Conservation (phyloP, 1,139 yeast species). For the Spathaspora sp. region DNA sequence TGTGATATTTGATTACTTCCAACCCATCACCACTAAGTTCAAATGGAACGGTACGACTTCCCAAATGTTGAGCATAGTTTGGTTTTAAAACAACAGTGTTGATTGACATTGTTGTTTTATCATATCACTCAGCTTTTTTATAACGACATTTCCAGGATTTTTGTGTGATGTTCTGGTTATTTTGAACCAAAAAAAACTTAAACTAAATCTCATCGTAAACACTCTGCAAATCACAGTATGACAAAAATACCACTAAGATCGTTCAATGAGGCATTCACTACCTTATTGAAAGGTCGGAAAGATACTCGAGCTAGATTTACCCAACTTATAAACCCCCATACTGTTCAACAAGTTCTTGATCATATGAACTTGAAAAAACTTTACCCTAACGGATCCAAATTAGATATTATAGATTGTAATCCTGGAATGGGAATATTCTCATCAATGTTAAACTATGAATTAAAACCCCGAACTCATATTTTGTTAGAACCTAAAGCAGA, state of each 20-base stretch:
- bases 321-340: constrained; percentile 20
- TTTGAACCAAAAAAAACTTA: neutral
- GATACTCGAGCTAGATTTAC: constrained; percentile 3
- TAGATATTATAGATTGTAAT: constrained; percentile 67
- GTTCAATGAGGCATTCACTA: constrained; percentile 30
- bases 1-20: constrained; percentile 19
- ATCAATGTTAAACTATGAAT: constrained; percentile 51
- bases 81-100: constrained; percentile 28
- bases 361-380: constrained; percentile 37
- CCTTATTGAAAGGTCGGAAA: neutral
- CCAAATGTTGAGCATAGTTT: constrained; percentile 19
- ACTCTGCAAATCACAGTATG: neutral
- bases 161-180: too few relatives aligned
- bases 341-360: constrained; percentile 43
- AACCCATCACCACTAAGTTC: constrained; percentile 16
- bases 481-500: constrained; percentile 53
- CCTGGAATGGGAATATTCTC: constrained; percentile 57
- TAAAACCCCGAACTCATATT: constrained; percentile 61
- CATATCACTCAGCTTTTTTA: too few relatives aligned
- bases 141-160: neutral
- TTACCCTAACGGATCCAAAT: constrained; percentile 40
- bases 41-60: constrained; percentile 23
- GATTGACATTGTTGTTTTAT: constrained; percentile 32
- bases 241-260: constrained; percentile 18
- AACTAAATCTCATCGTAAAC: neutral